Percentiles rank a stretch among this genome's conserved stretches.
Evolutionary conservation across 2,329 filamentous ascomycete species (phyloP).

Genomic region (Colletotrichum karsti): DNA sequence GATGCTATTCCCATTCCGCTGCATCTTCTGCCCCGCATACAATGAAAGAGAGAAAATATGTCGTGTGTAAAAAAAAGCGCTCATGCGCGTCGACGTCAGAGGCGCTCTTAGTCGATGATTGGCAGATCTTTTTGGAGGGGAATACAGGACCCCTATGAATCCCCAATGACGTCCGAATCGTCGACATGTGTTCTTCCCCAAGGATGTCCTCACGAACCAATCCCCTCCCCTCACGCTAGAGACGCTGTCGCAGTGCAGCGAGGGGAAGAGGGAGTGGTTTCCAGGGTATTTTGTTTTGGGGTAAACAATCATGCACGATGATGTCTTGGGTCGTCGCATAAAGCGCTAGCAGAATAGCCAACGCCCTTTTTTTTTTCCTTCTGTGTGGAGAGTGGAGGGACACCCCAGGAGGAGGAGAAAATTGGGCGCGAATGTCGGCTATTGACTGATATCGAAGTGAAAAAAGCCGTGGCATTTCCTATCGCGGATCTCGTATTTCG

Average conservation of each 20-base stretch:
- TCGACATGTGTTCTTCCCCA: background rate
- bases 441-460: background rate
- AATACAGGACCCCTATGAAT: conserved; percentile 24
- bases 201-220: background rate
- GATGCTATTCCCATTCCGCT: conserved; percentile 1
- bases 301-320: conserved; percentile 9
- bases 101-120: background rate
- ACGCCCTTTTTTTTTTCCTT: background rate
- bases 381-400: background rate
- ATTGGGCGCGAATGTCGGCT: background rate
- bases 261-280: background rate
- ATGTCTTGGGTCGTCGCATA: conserved; percentile 7
- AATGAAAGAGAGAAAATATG: background rate
- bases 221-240: background rate
- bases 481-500: background rate
- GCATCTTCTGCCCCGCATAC: background rate
- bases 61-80: background rate
- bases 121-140: background rate
- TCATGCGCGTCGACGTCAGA: conserved; percentile 25
- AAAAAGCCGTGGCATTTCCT: background rate
- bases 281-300: background rate
- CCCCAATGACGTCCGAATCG: conserved; percentile 16
- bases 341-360: background rate
- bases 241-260: background rate
- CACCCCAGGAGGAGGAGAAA: background rate